Conservation (phyloP, 108 stramenopile genomes). For the Cyclotella choctawhatcheeana region DNA sequence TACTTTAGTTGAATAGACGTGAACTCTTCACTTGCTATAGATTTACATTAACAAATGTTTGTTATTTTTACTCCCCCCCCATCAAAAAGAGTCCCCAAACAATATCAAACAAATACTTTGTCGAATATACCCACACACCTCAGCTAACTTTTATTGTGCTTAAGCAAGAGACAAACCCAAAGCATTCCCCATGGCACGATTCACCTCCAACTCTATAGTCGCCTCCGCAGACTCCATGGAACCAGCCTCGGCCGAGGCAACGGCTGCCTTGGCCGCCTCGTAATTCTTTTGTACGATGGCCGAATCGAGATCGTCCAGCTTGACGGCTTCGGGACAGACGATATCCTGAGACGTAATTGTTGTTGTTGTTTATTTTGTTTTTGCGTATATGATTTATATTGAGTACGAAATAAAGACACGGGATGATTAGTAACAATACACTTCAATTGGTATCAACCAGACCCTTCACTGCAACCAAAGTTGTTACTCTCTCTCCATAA, state of each 20-base stretch:
- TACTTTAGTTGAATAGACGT: too few relatives aligned
- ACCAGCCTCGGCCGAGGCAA: constrained; percentile 78
- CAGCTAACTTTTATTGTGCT: not conserved
- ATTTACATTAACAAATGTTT: constrained; percentile 14
- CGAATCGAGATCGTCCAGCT: constrained; percentile 93
- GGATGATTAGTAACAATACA: too few relatives aligned
- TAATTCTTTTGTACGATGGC: constrained; percentile 76
- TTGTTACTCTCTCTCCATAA: too few relatives aligned
- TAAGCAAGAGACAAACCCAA: constrained; percentile 75
- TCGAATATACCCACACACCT: not conserved
- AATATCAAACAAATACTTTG: too few relatives aligned
- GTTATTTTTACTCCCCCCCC: not conserved
- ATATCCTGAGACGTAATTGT: constrained; percentile 93
- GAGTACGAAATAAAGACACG: too few relatives aligned
- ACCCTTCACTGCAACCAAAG: too few relatives aligned
- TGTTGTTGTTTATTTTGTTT: too few relatives aligned
- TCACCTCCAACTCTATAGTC: constrained; percentile 95
- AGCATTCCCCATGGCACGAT: constrained; percentile 91
- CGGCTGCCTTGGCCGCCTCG: constrained; percentile 82
- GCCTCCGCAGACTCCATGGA: constrained; percentile 91
- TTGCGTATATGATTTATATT: not conserved
- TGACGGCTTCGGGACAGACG: constrained; percentile 95
- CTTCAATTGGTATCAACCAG: too few relatives aligned
- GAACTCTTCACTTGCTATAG: not conserved
- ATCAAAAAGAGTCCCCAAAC: not conserved